Evolutionary conservation across 2,329 filamentous ascomycete genomes (phyloP).

Genomic region (Fusarium sp.): DNA sequence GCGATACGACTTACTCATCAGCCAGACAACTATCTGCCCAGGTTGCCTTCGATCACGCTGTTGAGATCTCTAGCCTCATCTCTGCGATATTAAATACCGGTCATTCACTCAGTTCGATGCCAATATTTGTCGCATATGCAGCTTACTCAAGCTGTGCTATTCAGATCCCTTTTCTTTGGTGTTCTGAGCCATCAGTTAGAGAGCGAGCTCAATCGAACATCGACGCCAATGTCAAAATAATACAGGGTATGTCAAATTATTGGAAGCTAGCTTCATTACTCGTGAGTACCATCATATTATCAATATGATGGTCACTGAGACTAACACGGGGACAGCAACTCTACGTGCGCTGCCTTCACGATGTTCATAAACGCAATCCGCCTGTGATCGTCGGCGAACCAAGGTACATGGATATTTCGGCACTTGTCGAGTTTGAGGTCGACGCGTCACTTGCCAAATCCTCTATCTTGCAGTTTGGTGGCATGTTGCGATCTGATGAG

Average conservation of each 20-base stretch:
- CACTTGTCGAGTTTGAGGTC: fast-evolving
- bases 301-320: fast-evolving
- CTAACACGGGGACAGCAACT: not conserved
- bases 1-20: not conserved
- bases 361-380: not conserved
- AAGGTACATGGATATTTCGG: not conserved
- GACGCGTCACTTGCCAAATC: not conserved
- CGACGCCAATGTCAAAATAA: not conserved
- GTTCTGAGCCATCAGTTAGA: not conserved
- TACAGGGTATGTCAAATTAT: not conserved
- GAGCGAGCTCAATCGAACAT: not conserved
- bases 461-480: not conserved
- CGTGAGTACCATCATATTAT: fast-evolving
- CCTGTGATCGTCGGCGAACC: not conserved
- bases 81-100: fast-evolving
- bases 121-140: not conserved
- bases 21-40: not conserved
- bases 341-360: not conserved
- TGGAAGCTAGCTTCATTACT: not conserved
- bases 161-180: slow-evolving; percentile 1
- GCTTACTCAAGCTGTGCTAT: not conserved
- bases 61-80: not conserved
- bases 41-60: not conserved
- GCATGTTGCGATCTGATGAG: not conserved
- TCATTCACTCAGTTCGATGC: fast-evolving